phyloP scores from a whole-genome alignment of 2,329 filamentous ascomycete genomes.

The Lomentospora prolificans region DNA sequence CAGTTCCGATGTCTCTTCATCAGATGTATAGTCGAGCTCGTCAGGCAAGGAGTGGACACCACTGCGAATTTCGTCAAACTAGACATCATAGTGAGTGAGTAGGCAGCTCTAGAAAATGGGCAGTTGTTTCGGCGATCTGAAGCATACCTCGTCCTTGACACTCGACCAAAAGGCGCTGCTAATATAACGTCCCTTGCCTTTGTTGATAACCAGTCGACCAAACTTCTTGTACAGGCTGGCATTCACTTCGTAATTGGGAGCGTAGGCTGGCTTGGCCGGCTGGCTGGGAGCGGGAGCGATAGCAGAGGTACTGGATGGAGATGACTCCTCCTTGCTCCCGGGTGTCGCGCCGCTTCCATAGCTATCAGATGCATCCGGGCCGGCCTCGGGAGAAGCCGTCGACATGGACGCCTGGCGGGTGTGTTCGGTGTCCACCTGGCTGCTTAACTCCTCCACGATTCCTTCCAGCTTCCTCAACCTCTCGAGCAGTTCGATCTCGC shows the following conservation, averaged over 20 bases:
- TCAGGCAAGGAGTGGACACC: slow-evolving; percentile 27
- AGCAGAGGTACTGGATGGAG: not conserved
- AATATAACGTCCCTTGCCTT: slow-evolving; percentile 51
- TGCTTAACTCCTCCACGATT: slow-evolving; percentile 61
- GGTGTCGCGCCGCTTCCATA: not conserved
- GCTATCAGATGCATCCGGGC: not conserved
- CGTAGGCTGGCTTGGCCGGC: not conserved
- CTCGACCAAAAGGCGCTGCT: slow-evolving; percentile 70
- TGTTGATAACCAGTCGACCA: slow-evolving; percentile 60
- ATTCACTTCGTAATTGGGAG: slow-evolving; percentile 1
- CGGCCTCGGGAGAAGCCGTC: not conserved
- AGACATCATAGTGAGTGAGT: not conserved
- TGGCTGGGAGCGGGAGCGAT: too few species aligned
- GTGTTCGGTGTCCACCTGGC: slow-evolving; percentile 51
- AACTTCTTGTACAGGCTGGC: slow-evolving; percentile 34
- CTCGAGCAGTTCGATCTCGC: slow-evolving; percentile 61
- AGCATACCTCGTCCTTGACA: slow-evolving; percentile 59
- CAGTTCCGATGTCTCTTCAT: slow-evolving; percentile 41
- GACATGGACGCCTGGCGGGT: not conserved
- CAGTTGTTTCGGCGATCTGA: not conserved
- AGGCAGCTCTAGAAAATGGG: not conserved
- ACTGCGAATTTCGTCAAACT: slow-evolving; percentile 33
- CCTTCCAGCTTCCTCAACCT: slow-evolving; percentile 63
- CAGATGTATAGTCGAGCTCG: slow-evolving; percentile 46
- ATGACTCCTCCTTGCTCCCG: not conserved